Evolutionary conservation across 2,329 filamentous ascomycete genomes (phyloP).

Genomic region (Calonectria ilicicola): DNA sequence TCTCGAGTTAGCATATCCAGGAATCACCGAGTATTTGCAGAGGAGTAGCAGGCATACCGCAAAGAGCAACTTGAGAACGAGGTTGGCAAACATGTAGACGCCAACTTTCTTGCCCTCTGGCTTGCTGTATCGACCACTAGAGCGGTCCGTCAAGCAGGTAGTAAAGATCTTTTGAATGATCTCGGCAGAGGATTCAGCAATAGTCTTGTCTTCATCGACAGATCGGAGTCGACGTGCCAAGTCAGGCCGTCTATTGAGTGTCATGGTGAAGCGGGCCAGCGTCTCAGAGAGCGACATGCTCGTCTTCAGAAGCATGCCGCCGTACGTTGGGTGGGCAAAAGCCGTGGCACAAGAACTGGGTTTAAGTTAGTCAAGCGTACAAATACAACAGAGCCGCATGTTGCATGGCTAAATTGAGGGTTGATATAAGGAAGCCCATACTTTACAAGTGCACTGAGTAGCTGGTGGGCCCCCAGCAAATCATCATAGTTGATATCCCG

Average conservation of each 20-base stretch:
- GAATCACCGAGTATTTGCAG: background rate
- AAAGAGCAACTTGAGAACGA: conserved; percentile 89
- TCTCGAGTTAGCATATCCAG: conserved; percentile 1
- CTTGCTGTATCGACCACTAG: conserved; percentile 71
- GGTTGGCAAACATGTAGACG: conserved; percentile 92
- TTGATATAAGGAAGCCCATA: conserved; percentile 58
- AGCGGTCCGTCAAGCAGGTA: conserved; percentile 86
- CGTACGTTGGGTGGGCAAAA: conserved; percentile 82
- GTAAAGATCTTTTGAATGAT: conserved; percentile 92
- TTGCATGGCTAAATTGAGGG: background rate
- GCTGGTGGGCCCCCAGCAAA: conserved; percentile 78
- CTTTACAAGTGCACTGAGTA: conserved; percentile 81
- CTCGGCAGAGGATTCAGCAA: conserved; percentile 90
- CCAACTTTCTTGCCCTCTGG: conserved; percentile 88
- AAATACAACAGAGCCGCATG: background rate
- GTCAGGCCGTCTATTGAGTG: conserved; percentile 83
- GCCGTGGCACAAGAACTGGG: conserved; percentile 84
- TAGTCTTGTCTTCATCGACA: conserved; percentile 75
- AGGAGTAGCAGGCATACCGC: conserved; percentile 65
- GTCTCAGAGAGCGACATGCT: conserved; percentile 85
- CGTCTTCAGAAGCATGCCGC: conserved; percentile 84
- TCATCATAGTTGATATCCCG: conserved; percentile 84
- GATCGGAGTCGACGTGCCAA: conserved; percentile 75
- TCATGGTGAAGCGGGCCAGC: conserved; percentile 85
- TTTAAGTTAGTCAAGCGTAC: conserved; percentile 12